Evolutionary conservation across 441 rosid genomes (phyloP).

Genomic region (Pelargonium exstipulatum): DNA sequence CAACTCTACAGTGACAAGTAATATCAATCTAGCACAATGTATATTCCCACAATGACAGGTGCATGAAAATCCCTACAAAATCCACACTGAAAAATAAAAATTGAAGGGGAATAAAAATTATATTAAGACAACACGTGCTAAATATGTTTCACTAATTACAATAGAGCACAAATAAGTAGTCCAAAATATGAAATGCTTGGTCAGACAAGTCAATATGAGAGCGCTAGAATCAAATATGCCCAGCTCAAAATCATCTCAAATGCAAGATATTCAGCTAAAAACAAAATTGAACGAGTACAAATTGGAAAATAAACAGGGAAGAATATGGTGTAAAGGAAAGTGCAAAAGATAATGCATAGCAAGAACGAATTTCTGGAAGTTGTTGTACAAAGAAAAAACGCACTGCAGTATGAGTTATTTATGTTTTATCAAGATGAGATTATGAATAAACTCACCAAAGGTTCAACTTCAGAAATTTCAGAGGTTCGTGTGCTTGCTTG

Average conservation of each 20-base stretch:
- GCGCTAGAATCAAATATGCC: background rate
- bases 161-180: background rate
- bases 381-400: background rate
- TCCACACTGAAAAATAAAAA: background rate
- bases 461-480: slow-evolving; percentile 83
- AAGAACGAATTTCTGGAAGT: background rate
- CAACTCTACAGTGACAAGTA: background rate
- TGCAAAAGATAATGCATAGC: background rate
- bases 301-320: background rate
- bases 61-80: background rate
- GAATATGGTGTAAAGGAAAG: background rate
- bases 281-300: background rate
- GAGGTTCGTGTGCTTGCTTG: slow-evolving; percentile 35
- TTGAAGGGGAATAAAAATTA: background rate
- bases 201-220: background rate
- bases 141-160: background rate
- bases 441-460: slow-evolving; percentile 55
- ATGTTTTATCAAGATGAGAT: slow-evolving; percentile 6
- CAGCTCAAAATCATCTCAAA: background rate
- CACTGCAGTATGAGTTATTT: background rate
- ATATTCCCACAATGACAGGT: background rate
- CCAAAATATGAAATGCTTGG: background rate
- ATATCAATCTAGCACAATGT: background rate
- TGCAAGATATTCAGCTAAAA: background rate
- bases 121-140: background rate